Percentiles rank a stretch among this genome's conserved stretches.
Evolutionary conservation across 768 basidiomycete species (phyloP).

Genomic region (Rhizopogon salebrosus): DNA sequence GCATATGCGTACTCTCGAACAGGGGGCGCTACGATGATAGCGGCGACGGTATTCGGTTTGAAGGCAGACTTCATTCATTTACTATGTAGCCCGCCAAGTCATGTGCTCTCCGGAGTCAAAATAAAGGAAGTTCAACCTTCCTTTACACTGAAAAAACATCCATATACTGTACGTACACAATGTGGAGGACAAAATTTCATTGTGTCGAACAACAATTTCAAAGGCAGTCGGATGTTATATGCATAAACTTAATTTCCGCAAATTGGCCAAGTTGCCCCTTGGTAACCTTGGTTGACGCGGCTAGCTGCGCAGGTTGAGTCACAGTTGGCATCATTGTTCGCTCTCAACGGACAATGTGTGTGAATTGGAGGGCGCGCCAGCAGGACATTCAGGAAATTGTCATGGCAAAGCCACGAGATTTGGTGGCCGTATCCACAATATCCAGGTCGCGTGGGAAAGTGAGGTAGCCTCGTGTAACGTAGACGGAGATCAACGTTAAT

Average conservation of each 20-base stretch:
- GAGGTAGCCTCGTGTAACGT: slow-evolving; percentile 29
- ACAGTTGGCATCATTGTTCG: background rate
- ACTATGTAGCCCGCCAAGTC: too few relatives aligned
- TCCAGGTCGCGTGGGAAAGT: background rate
- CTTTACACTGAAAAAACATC: too few relatives aligned
- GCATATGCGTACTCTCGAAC: too few relatives aligned
- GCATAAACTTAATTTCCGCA: background rate
- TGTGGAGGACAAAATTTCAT: too few relatives aligned
- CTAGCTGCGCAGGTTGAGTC: too few relatives aligned
- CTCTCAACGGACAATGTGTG: background rate
- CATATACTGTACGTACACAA: too few relatives aligned
- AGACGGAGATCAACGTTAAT: slow-evolving; percentile 14
- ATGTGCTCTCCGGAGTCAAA: too few relatives aligned
- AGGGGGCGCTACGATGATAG: too few relatives aligned
- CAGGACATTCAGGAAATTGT: background rate
- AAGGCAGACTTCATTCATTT: too few relatives aligned
- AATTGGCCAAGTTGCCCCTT: background rate
- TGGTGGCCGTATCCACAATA: background rate
- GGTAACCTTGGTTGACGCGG: background rate
- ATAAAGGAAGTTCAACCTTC: too few relatives aligned
- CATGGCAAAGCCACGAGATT: background rate
- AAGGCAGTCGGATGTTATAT: background rate
- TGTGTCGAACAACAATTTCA: too few relatives aligned
- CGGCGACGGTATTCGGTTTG: too few relatives aligned
- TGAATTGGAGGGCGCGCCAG: background rate